These are phyloP conservation scores for Colletotrichum australisinense DNA, from an alignment of 2,329 filamentous ascomycete genomes.

Conservation along the genomic window DNA sequence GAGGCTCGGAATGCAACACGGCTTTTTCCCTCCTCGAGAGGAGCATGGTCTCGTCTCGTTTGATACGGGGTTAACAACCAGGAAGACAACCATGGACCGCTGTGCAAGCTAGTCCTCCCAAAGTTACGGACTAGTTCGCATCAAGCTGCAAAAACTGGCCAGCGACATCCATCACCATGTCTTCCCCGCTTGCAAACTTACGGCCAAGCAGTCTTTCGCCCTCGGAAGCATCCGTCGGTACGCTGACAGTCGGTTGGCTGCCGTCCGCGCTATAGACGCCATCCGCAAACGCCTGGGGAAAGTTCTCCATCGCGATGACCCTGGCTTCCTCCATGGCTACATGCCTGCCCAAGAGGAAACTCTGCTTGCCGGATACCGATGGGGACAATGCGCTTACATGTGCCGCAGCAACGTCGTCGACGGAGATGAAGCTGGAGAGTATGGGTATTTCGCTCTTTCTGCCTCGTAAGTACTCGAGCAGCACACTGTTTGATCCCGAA, in stretches of 20 bases:
- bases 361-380: slow-evolving; percentile 42
- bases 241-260: neutral
- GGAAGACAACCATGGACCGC: neutral
- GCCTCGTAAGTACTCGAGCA: slow-evolving; percentile 48
- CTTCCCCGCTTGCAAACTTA: slow-evolving; percentile 45
- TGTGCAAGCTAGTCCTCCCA: neutral
- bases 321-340: slow-evolving; percentile 11
- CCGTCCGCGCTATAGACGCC: neutral
- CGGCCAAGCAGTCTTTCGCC: slow-evolving; percentile 47
- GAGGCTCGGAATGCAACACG: neutral
- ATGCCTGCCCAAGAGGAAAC: slow-evolving; percentile 4
- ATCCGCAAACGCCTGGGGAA: slow-evolving; percentile 8
- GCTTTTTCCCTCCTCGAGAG: neutral
- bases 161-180: slow-evolving; percentile 46
- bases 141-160: slow-evolving; percentile 47
- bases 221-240: slow-evolving; percentile 40
- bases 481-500: slow-evolving; percentile 44
- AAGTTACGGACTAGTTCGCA: neutral
- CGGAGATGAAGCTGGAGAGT: slow-evolving; percentile 45
- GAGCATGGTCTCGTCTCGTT: neutral
- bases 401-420: slow-evolving; percentile 49
- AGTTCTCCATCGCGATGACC: neutral
- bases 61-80: neutral
- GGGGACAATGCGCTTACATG: slow-evolving; percentile 50
- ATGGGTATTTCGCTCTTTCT: slow-evolving; percentile 36